Evolutionary conservation across 371 early-diverging fungal species (phyloP).

Genomic region (Mucor piriformis): DNA sequence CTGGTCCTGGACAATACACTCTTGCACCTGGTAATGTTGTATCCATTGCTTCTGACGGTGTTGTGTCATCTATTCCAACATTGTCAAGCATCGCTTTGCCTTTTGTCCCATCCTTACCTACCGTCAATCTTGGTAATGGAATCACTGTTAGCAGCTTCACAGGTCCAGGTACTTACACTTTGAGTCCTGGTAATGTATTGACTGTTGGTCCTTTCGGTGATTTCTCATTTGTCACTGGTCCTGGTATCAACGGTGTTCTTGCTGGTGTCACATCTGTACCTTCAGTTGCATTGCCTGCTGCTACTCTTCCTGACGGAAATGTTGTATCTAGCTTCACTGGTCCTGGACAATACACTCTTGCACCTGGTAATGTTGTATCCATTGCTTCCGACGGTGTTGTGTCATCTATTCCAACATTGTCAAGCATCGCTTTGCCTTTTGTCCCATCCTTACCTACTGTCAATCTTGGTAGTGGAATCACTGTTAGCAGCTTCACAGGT

Average conservation of each 20-base stretch:
- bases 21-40: constrained; percentile 8
- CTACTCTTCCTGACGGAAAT: not conserved
- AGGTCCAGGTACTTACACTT: constrained; percentile 3
- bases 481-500: not conserved
- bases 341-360: constrained; percentile 6
- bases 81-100: not conserved
- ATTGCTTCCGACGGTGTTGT: not conserved
- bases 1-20: not conserved
- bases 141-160: not conserved
- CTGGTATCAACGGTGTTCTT: not conserved
- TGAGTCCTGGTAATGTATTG: not conserved
- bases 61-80: not conserved
- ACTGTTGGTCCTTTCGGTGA: not conserved
- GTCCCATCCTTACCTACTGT: not conserved
- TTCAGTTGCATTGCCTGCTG: not conserved
- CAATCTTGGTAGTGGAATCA: not conserved
- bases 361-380: constrained; percentile 6
- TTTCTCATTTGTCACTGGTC: not conserved
- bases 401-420: not conserved
- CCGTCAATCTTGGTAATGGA: not conserved
- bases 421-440: not conserved
- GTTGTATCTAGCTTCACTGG: not conserved
- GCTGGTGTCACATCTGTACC: not conserved
- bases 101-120: not conserved
- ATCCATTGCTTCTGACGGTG: not conserved